A percentile compares a stretch with the other conserved stretches of the same genome.
phyloP scores from a whole-genome alignment of 352 stramenopile genomes.

The Albugo candida region DNA sequence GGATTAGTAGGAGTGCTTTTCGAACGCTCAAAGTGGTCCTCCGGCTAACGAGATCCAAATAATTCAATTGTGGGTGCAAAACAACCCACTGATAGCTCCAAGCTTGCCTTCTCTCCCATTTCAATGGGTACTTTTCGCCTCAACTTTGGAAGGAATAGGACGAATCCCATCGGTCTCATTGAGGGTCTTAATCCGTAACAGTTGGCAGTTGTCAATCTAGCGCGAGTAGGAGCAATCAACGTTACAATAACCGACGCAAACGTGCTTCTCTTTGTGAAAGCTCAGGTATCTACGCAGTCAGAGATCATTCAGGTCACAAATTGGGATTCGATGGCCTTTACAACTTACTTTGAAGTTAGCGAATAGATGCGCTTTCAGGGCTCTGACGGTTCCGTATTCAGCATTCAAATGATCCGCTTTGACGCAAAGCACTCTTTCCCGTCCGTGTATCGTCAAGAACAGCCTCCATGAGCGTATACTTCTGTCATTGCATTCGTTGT shows the following conservation, averaged over 20 bases:
- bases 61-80: slow-evolving; percentile 62
- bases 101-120: too few species aligned
- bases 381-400: slow-evolving; percentile 71
- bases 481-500: slow-evolving; percentile 58
- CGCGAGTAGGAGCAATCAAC: slow-evolving; percentile 60
- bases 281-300: slow-evolving; percentile 43
- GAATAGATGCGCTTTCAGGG: slow-evolving; percentile 88
- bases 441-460: slow-evolving; percentile 79
- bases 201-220: slow-evolving; percentile 59
- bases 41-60: slow-evolving; percentile 82
- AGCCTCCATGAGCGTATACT: slow-evolving; percentile 24
- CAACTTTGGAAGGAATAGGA: slow-evolving; percentile 35
- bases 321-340: too few species aligned
- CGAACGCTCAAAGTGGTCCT: slow-evolving; percentile 18
- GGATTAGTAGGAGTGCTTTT: too few species aligned
- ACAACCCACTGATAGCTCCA: too few species aligned
- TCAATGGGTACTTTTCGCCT: slow-evolving; percentile 66
- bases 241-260: slow-evolving; percentile 81
- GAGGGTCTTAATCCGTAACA: slow-evolving; percentile 63
- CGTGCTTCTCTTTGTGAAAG: slow-evolving; percentile 30
- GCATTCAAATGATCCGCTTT: slow-evolving; percentile 36
- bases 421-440: too few species aligned
- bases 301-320: too few species aligned
- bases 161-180: slow-evolving; percentile 28
- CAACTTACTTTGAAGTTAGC: slow-evolving; percentile 34